phyloP scores from a whole-genome alignment of 257 asterid genomes.

The Fraxinus americana region DNA sequence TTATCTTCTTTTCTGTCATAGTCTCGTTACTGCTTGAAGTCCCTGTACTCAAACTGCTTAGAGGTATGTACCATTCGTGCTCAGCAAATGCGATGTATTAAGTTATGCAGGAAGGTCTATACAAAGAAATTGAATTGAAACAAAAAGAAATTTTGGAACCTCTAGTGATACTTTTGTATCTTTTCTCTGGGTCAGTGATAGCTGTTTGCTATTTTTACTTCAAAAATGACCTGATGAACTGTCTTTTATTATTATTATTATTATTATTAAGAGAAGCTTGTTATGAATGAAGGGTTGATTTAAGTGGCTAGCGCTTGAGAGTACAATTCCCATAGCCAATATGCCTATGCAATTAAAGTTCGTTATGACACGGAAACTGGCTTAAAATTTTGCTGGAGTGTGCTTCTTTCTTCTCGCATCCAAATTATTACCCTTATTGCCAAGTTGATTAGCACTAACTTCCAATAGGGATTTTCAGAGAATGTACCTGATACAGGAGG shows the following conservation, averaged over 20 bases:
- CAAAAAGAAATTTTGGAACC: not conserved
- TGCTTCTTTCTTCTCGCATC: not conserved
- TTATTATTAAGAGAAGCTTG: not conserved
- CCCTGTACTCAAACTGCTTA: slow-evolving; percentile 57
- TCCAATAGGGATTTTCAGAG: not conserved
- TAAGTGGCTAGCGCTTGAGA: not conserved
- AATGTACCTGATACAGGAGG: too few species aligned
- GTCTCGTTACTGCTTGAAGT: slow-evolving; percentile 66
- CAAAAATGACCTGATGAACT: too few species aligned
- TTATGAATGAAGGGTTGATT: not conserved
- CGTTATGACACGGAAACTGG: not conserved
- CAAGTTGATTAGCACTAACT: not conserved
- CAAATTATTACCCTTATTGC: not conserved
- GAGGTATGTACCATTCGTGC: slow-evolving; percentile 53
- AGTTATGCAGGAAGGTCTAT: not conserved
- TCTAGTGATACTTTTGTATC: not conserved
- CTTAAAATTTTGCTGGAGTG: not conserved
- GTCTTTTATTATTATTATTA: too few species aligned
- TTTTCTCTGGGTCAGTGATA: not conserved
- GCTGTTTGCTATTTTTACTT: not conserved
- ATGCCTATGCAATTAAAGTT: not conserved
- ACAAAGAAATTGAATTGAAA: not conserved
- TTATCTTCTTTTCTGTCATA: slow-evolving; percentile 70
- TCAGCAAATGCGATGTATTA: too few species aligned
- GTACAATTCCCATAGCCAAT: not conserved